Base-by-base conservation (phyloP, 352 stramenopile genomes). In the Pythium biforme region DNA sequence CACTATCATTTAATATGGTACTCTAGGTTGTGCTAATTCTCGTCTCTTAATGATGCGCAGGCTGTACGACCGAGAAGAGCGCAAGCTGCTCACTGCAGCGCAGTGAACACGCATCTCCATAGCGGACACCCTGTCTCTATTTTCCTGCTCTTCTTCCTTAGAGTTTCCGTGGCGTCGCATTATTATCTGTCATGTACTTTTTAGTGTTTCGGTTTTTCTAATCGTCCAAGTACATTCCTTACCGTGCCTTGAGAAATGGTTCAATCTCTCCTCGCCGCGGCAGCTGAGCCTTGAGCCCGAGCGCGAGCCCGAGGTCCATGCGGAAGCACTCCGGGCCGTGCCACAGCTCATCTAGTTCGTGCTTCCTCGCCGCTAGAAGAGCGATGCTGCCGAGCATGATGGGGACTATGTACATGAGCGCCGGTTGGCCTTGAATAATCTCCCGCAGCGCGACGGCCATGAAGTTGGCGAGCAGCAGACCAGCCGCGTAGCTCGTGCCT, bases 321-420 rank as follows among this genome's bases (percentile, higher is more conserved):
- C 50, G 55, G 25, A 88, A 64, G 34, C 77, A 83, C n/a, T 58
- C 22, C 4, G 75, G 74, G 0, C 84, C 88, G 14, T 83, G 49
- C 90, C 91, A 98, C 63, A 98, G 59, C n/a, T 80, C 74, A 11
- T 66, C 61, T 3, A 97, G 64, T 19, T 88, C 76, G 0, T 76
- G 73, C 2, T 88, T 86, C 26, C 50, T 61, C 20, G 76, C 73
- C 1, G 81, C 81, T 15, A 93, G 54, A 22, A 75, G 66, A 0
- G 77, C 19, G 27, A 98, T 81, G 8, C 82, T 72, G 4, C 78
- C 59, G 9, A 98, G 68, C 68, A 91, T 97, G 31, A 81, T 77
- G 17, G 92, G 92, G 1, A 99, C 96, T 25, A 99, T 79, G 74
- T 99, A 99, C 75, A 99, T 89, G 10, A 99, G 76, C 25, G 96